Conservation (phyloP, 1,284 basidiomycete genomes). For the Melampsora larici-populina region DNA sequence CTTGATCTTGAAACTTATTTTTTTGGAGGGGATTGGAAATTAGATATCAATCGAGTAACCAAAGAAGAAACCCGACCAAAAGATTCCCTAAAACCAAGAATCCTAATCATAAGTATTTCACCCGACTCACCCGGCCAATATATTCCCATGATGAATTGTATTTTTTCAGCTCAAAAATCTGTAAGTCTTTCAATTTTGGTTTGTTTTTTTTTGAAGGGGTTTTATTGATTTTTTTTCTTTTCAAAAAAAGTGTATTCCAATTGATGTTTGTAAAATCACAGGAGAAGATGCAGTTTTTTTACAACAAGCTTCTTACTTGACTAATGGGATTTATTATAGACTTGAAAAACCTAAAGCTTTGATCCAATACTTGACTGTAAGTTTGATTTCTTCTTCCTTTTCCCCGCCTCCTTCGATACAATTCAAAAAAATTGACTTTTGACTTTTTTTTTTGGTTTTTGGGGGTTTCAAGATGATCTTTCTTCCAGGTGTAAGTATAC, state of each 20-base stretch:
- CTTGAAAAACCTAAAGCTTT: constrained; percentile 74
- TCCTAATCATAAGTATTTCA: constrained; percentile 87
- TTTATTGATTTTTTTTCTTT: constrained; percentile 42
- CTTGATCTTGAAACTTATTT: background rate
- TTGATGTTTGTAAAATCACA: constrained; percentile 90
- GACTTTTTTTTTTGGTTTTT: background rate
- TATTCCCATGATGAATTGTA: constrained; percentile 98
- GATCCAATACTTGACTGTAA: constrained; percentile 79
- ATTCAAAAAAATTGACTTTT: background rate
- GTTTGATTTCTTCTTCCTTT: constrained; percentile 50
- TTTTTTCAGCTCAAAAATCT: constrained; percentile 96
- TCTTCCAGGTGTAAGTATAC: constrained; percentile 74
- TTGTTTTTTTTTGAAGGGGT: constrained; percentile 4
- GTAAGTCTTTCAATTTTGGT: constrained; percentile 57
- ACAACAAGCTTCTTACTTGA: constrained; percentile 93
- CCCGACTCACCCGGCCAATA: constrained; percentile 81
- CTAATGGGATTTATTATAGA: constrained; percentile 86
- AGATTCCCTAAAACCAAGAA: constrained; percentile 68
- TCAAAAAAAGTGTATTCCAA: constrained; percentile 94
- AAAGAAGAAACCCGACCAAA: constrained; percentile 56
- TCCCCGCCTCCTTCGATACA: too few species aligned
- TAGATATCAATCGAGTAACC: constrained; percentile 78
- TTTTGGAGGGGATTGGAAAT: background rate
- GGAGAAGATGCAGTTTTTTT: constrained; percentile 90
- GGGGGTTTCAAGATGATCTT: constrained; percentile 75